phyloP scores from a whole-genome alignment of 768 basidiomycete species.

The Steccherinum ochraceum region DNA sequence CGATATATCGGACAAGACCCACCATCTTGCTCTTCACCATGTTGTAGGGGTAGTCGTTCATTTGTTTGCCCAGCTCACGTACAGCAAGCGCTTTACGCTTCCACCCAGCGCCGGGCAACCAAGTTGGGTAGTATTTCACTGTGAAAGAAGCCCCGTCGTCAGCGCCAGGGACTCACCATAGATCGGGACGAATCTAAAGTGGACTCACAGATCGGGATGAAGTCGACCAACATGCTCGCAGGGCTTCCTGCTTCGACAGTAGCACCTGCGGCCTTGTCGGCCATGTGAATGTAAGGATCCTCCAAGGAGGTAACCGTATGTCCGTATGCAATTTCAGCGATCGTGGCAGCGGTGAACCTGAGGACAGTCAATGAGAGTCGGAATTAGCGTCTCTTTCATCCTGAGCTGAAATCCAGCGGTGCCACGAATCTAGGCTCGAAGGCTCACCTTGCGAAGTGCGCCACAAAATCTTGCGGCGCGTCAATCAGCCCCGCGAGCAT shows the following conservation, averaged over 20 bases:
- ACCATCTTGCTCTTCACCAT: slow-evolving; percentile 14
- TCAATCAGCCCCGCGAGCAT: slow-evolving; percentile 22
- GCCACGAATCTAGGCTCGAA: not conserved
- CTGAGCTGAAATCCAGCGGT: not conserved
- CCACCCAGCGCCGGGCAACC: slow-evolving; percentile 19
- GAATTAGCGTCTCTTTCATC: too few relatives aligned
- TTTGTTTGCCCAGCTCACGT: slow-evolving; percentile 6
- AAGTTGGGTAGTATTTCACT: slow-evolving; percentile 17
- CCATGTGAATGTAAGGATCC: slow-evolving; percentile 23
- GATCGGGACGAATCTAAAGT: not conserved
- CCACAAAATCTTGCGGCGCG: slow-evolving; percentile 19
- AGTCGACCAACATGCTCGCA: slow-evolving; percentile 27
- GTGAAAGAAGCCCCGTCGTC: not conserved
- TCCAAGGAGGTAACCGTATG: slow-evolving; percentile 23
- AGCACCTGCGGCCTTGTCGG: slow-evolving; percentile 18
- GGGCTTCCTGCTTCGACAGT: slow-evolving; percentile 18
- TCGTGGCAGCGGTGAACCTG: slow-evolving; percentile 24
- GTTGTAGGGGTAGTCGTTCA: slow-evolving; percentile 15
- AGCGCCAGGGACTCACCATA: slow-evolving; percentile 6
- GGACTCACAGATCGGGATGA: slow-evolving; percentile 25
- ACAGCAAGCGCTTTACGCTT: slow-evolving; percentile 13
- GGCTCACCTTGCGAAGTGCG: slow-evolving; percentile 21
- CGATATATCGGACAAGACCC: not conserved
- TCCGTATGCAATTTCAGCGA: slow-evolving; percentile 28
- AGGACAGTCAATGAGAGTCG: not conserved